Base-by-base conservation (phyloP, 306 rosid species). In the Vigna trinervia region DNA sequence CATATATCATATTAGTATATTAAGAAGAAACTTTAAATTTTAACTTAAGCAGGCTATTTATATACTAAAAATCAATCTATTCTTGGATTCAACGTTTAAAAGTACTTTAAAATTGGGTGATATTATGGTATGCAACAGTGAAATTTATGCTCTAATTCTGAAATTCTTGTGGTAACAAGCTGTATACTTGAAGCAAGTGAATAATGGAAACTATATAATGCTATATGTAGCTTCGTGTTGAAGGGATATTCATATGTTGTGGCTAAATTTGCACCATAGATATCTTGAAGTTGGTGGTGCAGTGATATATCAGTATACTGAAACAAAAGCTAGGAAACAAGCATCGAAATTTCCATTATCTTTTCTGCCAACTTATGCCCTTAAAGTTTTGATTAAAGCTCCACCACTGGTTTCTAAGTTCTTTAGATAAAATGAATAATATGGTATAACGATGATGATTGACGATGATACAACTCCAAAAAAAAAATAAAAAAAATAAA, bases 311-410 rank as follows among this genome's bases (percentile, higher is more conserved):
- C 5, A 30, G 34, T 12, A 60, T 32, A 61, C 67, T 61, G 3
- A 32, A 23, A 57, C 26, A 22, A 56, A 19, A 36, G 11, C 19
- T 3, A 62, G 12, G n/a, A 43, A 66, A 66, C 15, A 64, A 64
- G 26, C 34, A 13, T 34, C 23, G 11, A 62, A 62, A 1, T 15
- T 64, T 38, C 51, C 38, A 12, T 34, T 5, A 17, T 17, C 10
- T 19, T 65, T 19, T 45, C 50, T 65, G 41, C 20, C 2, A 65
- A 65, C 71, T 41, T 10, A 39, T 63, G 69, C 17, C 71, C 51
- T 65, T 2, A 10, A 41, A 11, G 19, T 13, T 67, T 67, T 67
- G 20, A 72, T 72, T 53, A 22, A 72, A 53, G 65, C 76, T 53
- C 53, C 38, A 4, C 50, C 76, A 17, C 64, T 10, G 13, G 10